Base-by-base conservation (phyloP, 1,284 basidiomycete species). In the Pseudozyma thailandica region DNA sequence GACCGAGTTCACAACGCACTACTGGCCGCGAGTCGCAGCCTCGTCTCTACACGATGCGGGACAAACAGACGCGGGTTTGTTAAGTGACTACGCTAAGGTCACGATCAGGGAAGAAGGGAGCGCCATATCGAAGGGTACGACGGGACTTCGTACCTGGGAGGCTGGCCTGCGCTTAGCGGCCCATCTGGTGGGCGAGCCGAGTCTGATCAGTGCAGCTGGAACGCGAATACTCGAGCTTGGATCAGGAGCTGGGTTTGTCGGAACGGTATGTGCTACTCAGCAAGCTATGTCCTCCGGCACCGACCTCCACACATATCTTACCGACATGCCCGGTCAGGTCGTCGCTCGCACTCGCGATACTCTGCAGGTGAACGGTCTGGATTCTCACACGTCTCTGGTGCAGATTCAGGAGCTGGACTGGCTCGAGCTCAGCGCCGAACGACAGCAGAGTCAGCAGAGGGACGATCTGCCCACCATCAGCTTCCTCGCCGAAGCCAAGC, bases 71-170 rank as follows among this genome's bases (percentile, higher is more conserved):
- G 44, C 23, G 4, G 52, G 62, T 23, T 38, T 70, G 42, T 53
- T 62, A 12, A 15, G 31, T 13, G 48, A 51, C n/a, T 60, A 46
- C 25, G 41, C 44, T 27, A 39, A 33, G 16, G 55, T 70, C 10
- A 70, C 65, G 15, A 49, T 73, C 41, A 42, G 63, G 2, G 71
- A 75, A 42, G 62, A 64, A 20, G 71, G 71, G 6, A 66, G 53
- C 16, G 62, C 62, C 13, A 73, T 73, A 18, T 70, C 65, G 1
- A 61, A 59, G 16, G 74, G 71, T 15, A 75, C 74, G 13, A 73
- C 70, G 2, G 73, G 73, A 3, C 42, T 75, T 7, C 51, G 51
- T 28, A 73, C 73, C 15, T 75, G 73, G 73, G 73, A 75, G 39
- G 73, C 73, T 15, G 61, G 65, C 9, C 41, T 75, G 31, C 50